Base-by-base conservation (phyloP, 805 yeast genomes). In the Ogataea thermomethanolica region DNA sequence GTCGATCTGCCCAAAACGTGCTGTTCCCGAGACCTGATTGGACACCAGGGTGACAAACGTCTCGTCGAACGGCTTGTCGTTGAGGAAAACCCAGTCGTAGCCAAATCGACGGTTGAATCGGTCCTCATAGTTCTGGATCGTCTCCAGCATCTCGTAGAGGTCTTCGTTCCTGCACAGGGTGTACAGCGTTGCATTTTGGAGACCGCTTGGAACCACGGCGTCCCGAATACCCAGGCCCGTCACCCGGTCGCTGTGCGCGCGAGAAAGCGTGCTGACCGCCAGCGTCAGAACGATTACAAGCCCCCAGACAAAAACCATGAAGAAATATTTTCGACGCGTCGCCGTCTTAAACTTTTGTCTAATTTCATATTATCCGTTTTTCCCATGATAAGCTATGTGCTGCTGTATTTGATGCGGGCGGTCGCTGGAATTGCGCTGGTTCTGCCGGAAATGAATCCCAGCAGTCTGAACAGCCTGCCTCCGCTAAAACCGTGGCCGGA, bases 61-160 rank as follows among this genome's bases (percentile, higher is more conserved):
- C 3, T 68, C 71, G 30, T 71, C 56, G 58, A 86, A 86, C 2
- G 74, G 76, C 45, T 68, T 74, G 54, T 86, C 89, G 58, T 86
- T 86, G 34, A 85, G 60, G 51, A 86, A 85, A 3, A 84, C 81
- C 87, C 89, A 85, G 59, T 85, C 93, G 55, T 85, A 84, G 49
- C 78, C 73, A 55, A 61, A 81, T 38, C 69, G 65, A 29, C 55
- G 25, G 61, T 85, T 85, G 66, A 83, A 84, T 27, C 90, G 62
- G 48, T 74, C 79, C 54, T 84, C 85, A 33, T 80, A 76, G 41
- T 72, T 71, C 48, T 77, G 73, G 36, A 85, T 75, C 4, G 91
- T 73, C 30, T 71, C 71, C 5, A 80, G 58, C 56, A 85, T 67
- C 10, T 63, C 64, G 54, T 70, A 74, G 3, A 84, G 61, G 43